Conservation (phyloP, 2,329 filamentous ascomycete genomes). For the Colletotrichum lini region DNA sequence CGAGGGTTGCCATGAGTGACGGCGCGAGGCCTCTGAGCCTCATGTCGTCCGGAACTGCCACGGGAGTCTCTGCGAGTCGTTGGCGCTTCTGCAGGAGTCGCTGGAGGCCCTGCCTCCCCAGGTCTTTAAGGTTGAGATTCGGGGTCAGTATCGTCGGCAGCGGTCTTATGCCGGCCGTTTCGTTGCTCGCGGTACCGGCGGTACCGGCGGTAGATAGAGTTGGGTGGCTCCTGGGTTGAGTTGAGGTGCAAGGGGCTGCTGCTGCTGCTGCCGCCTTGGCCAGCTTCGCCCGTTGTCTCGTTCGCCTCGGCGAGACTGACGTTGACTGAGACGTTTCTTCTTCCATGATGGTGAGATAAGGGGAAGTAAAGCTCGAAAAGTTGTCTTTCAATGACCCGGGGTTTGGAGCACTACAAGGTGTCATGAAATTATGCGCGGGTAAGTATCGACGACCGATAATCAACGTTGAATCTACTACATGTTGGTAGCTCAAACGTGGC, state of each 20-base stretch:
- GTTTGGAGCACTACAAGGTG: too few relatives aligned
- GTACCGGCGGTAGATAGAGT: neutral
- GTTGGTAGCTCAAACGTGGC: neutral
- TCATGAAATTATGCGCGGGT: too few relatives aligned
- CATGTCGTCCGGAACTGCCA: slow-evolving; percentile 31
- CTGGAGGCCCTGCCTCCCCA: slow-evolving; percentile 21
- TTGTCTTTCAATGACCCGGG: too few relatives aligned
- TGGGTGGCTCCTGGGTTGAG: neutral
- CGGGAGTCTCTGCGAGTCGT: slow-evolving; percentile 30
- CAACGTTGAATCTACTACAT: too few relatives aligned
- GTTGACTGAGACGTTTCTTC: too few relatives aligned
- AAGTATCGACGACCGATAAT: neutral
- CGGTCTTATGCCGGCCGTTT: neutral
- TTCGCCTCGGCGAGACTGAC: slow-evolving; percentile 13
- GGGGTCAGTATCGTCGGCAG: slow-evolving; percentile 14
- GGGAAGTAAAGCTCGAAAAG: neutral
- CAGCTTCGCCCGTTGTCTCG: slow-evolving; percentile 17
- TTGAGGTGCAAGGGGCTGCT: neutral
- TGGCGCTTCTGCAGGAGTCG: slow-evolving; percentile 38
- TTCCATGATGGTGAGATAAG: slow-evolving; percentile 6
- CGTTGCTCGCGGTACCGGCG: neutral
- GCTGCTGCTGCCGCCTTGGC: neutral
- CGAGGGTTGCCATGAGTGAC: slow-evolving; percentile 51
- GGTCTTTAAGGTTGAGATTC: slow-evolving; percentile 28
- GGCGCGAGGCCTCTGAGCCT: neutral